Base-by-base conservation (phyloP, 2,329 filamentous ascomycete species). In the Arthrobotrys sinensis region DNA sequence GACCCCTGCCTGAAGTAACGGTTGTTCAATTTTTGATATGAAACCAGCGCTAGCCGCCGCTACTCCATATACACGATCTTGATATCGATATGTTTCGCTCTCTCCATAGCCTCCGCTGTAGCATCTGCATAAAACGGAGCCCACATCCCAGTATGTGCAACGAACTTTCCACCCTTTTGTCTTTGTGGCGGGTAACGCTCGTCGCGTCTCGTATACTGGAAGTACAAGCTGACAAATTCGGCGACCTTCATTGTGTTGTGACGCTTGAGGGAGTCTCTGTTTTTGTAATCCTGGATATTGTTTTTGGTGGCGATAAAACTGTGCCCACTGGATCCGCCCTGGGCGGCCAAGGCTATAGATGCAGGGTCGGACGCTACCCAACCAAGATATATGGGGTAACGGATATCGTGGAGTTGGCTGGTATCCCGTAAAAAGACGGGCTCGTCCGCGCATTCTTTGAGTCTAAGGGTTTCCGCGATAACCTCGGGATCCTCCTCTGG, bases 101-200 rank as follows among this genome's bases (percentile, higher is more conserved):
- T 19, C 53, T 72, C 68, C 24, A 38, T 48, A n/a, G 62, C 14
- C 19, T 52, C 60, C 12, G 68, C 36, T 3, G 68, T 52, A 28
- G 21, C 36, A 38, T 57, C 38, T 12, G 45, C n/a, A 14, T 43
- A 40, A 21, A 55, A 24, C 16, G 45, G 55, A n/a, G 19, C 24
- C 68, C 68, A 72, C 36, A 72, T 43, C 8, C 68, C 68, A 4
- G 63, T 50, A 50, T 65, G 60, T 3, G 16, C 48, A n/a, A 72
- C 32, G 46, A 65, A 72, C 11, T n/a, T 46, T 16, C 45, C 48
- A 1, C 11, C 48, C 12, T 55, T 38, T 3, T 2, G 8, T 3
- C 8, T n/a, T 34, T n/a, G 12, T 4, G 19, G 24, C 2, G 53
- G 66, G 10, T 57, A 57, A 21, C 52, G 14, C 34, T 12, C 3